Evolutionary conservation across 2,329 filamentous ascomycete species (phyloP).

Genomic region (Colletotrichum tanaceti): DNA sequence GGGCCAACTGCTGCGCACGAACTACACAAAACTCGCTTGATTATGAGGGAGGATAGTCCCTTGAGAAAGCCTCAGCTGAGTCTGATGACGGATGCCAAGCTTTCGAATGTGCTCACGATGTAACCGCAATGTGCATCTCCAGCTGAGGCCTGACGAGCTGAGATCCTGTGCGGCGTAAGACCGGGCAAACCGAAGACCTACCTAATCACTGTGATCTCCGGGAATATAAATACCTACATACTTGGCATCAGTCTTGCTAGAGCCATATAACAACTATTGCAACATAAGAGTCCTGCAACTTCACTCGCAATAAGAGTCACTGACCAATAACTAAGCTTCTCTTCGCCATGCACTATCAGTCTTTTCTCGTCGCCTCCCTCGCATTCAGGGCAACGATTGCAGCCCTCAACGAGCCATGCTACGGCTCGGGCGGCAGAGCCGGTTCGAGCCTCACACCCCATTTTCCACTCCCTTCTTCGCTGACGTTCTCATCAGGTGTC

Average conservation of each 20-base stretch:
- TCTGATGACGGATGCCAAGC: conserved; percentile 3
- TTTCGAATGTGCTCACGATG: neutral
- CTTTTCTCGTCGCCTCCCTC: neutral
- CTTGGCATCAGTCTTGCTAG: fast-evolving
- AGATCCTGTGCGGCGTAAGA: neutral
- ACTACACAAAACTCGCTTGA: neutral
- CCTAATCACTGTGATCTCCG: too few species aligned
- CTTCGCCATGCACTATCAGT: conserved; percentile 23
- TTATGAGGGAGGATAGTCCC: neutral
- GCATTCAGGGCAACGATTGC: conserved; percentile 42
- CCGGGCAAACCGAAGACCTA: neutral
- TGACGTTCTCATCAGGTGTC: conserved; percentile 46
- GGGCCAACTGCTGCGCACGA: too few species aligned
- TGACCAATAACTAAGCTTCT: neutral
- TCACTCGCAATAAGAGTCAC: neutral
- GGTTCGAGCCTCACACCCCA: conserved; percentile 24
- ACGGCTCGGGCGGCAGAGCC: conserved; percentile 41
- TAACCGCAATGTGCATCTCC: neutral
- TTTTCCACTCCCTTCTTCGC: conserved; percentile 1
- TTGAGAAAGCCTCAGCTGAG: conserved; percentile 2
- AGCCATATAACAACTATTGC: neutral
- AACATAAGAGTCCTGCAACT: neutral
- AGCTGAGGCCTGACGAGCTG: neutral
- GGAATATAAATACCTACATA: neutral
- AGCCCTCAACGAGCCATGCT: conserved; percentile 50